Evolutionary conservation across 495 filamentous ascomycete genomes (phyloP), one percentile per base, ranked within the genome.

Genomic region (Aspergillus nidulans): DNA sequence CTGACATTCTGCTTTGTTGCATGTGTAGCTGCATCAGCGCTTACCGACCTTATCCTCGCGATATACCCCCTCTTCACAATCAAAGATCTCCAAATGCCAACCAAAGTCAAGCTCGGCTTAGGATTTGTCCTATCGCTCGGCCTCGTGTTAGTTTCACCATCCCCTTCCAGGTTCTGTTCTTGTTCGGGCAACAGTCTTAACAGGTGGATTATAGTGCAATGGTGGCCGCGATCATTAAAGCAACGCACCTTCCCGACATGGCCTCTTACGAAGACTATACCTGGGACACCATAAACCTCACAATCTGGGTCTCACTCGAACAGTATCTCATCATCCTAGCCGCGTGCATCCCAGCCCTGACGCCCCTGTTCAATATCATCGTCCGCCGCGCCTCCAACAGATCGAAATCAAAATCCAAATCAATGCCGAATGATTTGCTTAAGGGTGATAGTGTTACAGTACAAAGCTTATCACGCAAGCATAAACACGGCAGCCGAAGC

Each of bases 161-260:
- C 9, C 30, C 21, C n/a, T n/a, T n/a, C n/a, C n/a, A n/a, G n/a
- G n/a, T n/a, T n/a, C n/a, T n/a, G n/a, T n/a, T n/a, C n/a, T n/a
- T n/a, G n/a, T n/a, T n/a, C n/a, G n/a, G n/a, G n/a, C n/a, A 45
- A 10, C 8, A 26, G 13, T 5, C 15, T 25, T 36, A n/a, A n/a
- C n/a, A n/a, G n/a, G n/a, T n/a, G n/a, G n/a, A n/a, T n/a, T n/a
- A n/a, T n/a, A 58, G 56, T 25, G 56, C 56, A 30, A 58, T 58
- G 56, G n/a, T 49, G 16, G 56, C 56, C 15, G 56, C 56, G 1
- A 58, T 58, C n/a, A 28, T 58, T 18, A 58, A 58, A 41, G 53
- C 56, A 4, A 54, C 40, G 18, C 19, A 58, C 28, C 51, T 58
- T 25, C 18, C 50, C 18, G 19, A 39, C 36, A 30, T 58, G 6